phyloP scores from a whole-genome alignment of 108 stramenopile species.

The Cylindrotheca closterium region DNA sequence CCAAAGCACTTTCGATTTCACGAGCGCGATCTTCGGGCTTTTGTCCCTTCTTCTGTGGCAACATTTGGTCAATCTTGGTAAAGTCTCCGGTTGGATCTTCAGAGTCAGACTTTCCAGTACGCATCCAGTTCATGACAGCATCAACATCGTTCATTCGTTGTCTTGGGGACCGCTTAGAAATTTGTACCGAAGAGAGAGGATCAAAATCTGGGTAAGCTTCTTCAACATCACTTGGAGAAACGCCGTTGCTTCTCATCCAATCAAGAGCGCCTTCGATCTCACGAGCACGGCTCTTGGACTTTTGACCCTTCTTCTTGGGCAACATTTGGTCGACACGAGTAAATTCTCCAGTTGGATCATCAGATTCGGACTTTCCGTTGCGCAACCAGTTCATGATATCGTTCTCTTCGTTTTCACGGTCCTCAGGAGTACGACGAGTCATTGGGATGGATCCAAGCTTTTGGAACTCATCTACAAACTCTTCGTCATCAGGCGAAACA shows the following conservation, averaged over 20 bases:
- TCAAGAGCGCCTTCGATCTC: constrained; percentile 31
- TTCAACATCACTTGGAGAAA: constrained; percentile 1
- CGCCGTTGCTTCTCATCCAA: constrained; percentile 23
- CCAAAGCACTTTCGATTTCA: constrained; percentile 23
- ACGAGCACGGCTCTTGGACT: constrained; percentile 21
- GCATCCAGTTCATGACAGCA: constrained; percentile 21
- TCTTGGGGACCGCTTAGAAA: constrained; percentile 9
- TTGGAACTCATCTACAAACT: background rate
- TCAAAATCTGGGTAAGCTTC: constrained; percentile 2
- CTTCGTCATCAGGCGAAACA: constrained; percentile 1
- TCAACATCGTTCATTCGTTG: constrained; percentile 13
- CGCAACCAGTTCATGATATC: constrained; percentile 18
- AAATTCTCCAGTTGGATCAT: background rate
- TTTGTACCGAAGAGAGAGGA: constrained; percentile 8
- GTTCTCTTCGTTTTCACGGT: background rate
- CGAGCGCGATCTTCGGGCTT: constrained; percentile 21
- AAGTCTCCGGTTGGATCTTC: constrained; percentile 10
- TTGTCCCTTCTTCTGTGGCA: constrained; percentile 17
- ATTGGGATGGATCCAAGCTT: constrained; percentile 1
- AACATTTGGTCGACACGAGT: constrained; percentile 12
- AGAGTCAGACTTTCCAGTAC: constrained; percentile 1
- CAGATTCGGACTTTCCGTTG: constrained; percentile 1
- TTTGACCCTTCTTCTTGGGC: constrained; percentile 8
- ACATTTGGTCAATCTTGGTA: constrained; percentile 9
- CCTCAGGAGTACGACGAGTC: constrained; percentile 2